These are phyloP conservation scores for Lepidium africanum DNA, from an alignment of 345 rosid genomes.

Conservation along the genomic window DNA sequence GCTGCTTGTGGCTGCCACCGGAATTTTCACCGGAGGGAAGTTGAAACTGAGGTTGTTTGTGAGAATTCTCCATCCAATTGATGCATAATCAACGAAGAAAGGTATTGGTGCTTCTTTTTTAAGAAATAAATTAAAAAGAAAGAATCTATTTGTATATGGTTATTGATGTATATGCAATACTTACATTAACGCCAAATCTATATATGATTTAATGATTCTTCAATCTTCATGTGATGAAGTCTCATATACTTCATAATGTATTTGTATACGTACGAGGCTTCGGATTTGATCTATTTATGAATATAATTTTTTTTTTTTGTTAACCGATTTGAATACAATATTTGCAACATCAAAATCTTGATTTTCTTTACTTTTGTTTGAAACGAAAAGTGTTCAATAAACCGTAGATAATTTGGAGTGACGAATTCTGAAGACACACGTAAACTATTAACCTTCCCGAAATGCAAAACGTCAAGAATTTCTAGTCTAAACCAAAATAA, in stretches of 20 bases:
- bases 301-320: too few species aligned
- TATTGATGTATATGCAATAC: conserved; percentile 11
- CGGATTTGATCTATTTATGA: background rate
- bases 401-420: background rate
- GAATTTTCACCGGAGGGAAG: conserved; percentile 61
- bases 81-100: background rate
- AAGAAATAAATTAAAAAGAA: too few species aligned
- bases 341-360: background rate
- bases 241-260: background rate
- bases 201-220: background rate
- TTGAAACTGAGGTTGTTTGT: conserved; percentile 53
- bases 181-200: conserved; percentile 16
- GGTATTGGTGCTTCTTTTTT: background rate
- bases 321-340: too few species aligned
- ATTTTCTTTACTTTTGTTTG: background rate
- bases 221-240: background rate
- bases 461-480: background rate
- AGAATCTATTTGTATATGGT: background rate
- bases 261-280: background rate
- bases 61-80: conserved; percentile 47
- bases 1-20: conserved; percentile 81
- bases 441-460: background rate
- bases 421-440: background rate
- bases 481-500: background rate
- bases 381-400: background rate